Base-by-base conservation (phyloP, 805 yeast genomes). In the Kodamaea hsintzibuensis region DNA sequence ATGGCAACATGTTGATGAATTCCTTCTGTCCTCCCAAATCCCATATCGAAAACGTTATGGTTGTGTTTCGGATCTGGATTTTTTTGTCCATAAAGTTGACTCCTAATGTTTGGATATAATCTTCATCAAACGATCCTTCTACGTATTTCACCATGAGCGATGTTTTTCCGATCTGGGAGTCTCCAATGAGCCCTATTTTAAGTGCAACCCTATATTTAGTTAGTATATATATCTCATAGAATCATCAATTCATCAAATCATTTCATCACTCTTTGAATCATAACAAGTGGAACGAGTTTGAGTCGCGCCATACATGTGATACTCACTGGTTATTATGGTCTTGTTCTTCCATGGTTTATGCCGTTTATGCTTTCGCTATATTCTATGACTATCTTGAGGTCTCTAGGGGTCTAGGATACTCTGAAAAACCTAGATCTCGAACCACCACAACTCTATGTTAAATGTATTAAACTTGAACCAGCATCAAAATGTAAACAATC, bases 21-120 rank as follows among this genome's bases (percentile, higher is more conserved):
- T 95, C 98, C 50, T 89, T 82, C 62, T 92, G 96, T 0, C 99
- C 99, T 19, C 99, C 99, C 10, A 93, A 74, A 70, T 93, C 99
- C 96, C 97, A 93, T 33, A 93, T 86, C 18, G 95, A 85, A 66
- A 93, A 93, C 38, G 95, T 87, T 53, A 93, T 89, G 60, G 89
- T 91, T 2, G 97, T 91, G 55, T 89, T 85, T 53, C 91, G 84
- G 52, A 93, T 86, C 55, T 84, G 86, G 27, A 93, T 89, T 55
- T 88, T 85, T 62, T 91, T 87, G 67, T 95, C 97, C 89, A 95
- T 86, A 70, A 90, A 92, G 66, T 93, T 93, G 52, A 95, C 98
- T 5, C 99, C 99, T 50, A 91, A 74, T 0, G 99, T 93, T 69
- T 91, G 97, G 49, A 92, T 90, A 66, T 93, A 93, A 56, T 87